A percentile compares a stretch with the other conserved stretches of the same genome.
Evolutionary conservation across 495 filamentous ascomycete genomes (phyloP).

Genomic region (Amphirosellinia nigrospora): DNA sequence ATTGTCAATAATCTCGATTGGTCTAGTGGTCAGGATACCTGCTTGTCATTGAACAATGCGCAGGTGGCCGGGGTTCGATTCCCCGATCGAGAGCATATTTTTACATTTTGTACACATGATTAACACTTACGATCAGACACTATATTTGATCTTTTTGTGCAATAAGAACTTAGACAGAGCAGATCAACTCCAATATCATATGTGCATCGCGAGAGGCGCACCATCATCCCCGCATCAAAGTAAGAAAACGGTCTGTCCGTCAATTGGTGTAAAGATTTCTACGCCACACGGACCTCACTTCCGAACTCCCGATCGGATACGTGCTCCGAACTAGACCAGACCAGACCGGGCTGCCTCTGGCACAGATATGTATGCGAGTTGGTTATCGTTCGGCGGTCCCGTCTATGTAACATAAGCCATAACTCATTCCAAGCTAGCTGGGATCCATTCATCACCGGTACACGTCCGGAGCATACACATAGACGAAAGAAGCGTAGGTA

Average conservation of each 20-base stretch:
- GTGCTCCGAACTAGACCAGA: neutral
- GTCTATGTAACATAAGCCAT: too few relatives aligned
- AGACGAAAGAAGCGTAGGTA: neutral
- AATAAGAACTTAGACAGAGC: too few relatives aligned
- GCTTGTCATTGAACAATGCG: conserved; percentile 32
- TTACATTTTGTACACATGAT: neutral
- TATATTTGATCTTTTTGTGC: too few relatives aligned
- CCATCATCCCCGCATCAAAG: neutral
- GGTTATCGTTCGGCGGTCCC: too few relatives aligned
- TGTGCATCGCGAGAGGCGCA: too few relatives aligned
- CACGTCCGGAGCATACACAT: neutral
- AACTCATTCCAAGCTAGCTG: neutral
- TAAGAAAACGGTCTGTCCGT: neutral
- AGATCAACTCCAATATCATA: too few relatives aligned
- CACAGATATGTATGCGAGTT: neutral
- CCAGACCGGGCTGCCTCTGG: neutral
- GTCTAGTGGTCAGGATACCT: conserved; percentile 31
- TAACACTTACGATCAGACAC: too few relatives aligned
- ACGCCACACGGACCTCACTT: conserved; percentile 8
- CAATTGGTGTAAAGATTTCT: conserved; percentile 20
- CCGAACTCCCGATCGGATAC: conserved; percentile 7
- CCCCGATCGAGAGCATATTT: conserved; percentile 45
- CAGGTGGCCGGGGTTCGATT: conserved; percentile 52
- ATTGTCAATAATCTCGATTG: conserved; percentile 20
- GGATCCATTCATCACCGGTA: neutral